These are phyloP conservation scores for Penicillium crystallinum DNA, from an alignment of 495 filamentous ascomycete species.

Conservation along the genomic window DNA sequence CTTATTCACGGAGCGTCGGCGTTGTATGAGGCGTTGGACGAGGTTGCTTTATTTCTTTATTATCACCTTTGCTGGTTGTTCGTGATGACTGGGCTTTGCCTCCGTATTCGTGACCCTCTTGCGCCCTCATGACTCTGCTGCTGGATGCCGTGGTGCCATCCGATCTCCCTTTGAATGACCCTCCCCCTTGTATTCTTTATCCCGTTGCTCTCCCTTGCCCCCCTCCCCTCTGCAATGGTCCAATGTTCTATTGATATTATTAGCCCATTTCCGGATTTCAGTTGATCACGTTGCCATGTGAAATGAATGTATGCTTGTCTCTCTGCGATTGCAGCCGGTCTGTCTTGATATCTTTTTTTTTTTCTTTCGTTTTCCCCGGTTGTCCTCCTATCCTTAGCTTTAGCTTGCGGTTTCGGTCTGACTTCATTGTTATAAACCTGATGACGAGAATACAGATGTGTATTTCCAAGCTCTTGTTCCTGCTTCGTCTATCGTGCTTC, in stretches of 20 bases:
- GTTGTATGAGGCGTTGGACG: not conserved
- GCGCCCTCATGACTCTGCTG: not conserved
- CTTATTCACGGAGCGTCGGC: not conserved
- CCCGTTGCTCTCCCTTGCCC: not conserved
- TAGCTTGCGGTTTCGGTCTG: slow-evolving; percentile 5
- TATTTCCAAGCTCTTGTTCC: slow-evolving; percentile 4
- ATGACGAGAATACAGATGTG: not conserved
- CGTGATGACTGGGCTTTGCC: not conserved
- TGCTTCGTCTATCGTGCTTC: not conserved
- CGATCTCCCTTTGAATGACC: not conserved
- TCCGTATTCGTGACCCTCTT: not conserved
- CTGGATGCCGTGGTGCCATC: not conserved
- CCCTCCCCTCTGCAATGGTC: not conserved
- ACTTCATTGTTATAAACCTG: not conserved
- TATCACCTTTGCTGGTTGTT: not conserved
- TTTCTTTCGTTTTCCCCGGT: not conserved
- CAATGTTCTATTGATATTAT: not conserved
- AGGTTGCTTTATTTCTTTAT: not conserved
- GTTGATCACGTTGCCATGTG: slow-evolving; percentile 21
- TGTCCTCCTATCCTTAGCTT: not conserved
- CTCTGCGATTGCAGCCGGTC: slow-evolving; percentile 17
- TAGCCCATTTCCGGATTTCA: not conserved
- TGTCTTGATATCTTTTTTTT: slow-evolving; percentile 4
- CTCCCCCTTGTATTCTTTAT: not conserved
- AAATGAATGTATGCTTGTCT: slow-evolving; percentile 22